phyloP scores from a whole-genome alignment of 148 eudicot genomes.

The Spergularia bocconei region DNA sequence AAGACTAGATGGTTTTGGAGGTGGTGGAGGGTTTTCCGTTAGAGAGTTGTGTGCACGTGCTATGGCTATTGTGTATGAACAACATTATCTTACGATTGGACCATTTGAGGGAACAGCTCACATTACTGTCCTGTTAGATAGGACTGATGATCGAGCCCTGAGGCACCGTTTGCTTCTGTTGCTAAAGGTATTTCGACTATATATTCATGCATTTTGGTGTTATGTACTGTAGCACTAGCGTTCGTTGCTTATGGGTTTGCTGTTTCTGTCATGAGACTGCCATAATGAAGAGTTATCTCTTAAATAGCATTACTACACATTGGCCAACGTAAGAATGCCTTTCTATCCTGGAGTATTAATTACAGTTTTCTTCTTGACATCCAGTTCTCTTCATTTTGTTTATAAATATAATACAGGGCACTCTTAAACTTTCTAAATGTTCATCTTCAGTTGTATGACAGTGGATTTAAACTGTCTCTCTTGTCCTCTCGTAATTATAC shows the following conservation, averaged over 20 bases:
- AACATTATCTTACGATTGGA: slow-evolving; percentile 70
- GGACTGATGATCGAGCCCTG: slow-evolving; percentile 97
- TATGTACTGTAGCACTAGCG: not conserved
- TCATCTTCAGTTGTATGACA: not conserved
- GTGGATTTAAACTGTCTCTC: not conserved
- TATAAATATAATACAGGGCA: not conserved
- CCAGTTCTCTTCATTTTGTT: not conserved
- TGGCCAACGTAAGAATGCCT: not conserved
- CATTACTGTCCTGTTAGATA: slow-evolving; percentile 83
- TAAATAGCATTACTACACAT: not conserved
- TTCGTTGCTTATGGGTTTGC: not conserved
- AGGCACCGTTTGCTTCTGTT: slow-evolving; percentile 94
- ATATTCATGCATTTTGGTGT: slow-evolving; percentile 6
- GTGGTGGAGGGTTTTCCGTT: slow-evolving; percentile 92
- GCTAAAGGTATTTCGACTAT: slow-evolving; percentile 53
- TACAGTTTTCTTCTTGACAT: not conserved
- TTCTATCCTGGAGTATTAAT: not conserved
- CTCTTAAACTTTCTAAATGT: not conserved
- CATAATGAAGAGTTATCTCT: not conserved
- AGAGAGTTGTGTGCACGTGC: slow-evolving; percentile 98
- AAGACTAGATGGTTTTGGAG: slow-evolving; percentile 98
- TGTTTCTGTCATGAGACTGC: not conserved
- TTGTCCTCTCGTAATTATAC: not conserved
- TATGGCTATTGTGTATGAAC: slow-evolving; percentile 97
- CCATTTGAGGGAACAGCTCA: slow-evolving; percentile 97